Evolutionary conservation across 768 basidiomycete species (phyloP).

Genomic region (Dendrothele bispora): DNA sequence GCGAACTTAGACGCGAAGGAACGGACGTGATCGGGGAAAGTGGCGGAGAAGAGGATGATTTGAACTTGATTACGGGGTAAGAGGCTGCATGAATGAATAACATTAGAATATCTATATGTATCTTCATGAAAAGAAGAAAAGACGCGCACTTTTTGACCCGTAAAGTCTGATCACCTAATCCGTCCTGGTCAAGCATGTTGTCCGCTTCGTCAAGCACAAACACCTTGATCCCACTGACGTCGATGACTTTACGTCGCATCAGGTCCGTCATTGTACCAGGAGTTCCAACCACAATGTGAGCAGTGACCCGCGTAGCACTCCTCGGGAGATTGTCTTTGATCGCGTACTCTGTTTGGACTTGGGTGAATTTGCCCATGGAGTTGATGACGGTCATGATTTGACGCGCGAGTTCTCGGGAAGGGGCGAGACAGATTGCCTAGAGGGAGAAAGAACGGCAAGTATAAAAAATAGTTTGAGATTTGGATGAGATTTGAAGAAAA

Average conservation of each 20-base stretch:
- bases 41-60: constrained; percentile 96
- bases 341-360: constrained; percentile 91
- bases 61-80: constrained; percentile 61
- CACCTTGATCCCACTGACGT: constrained; percentile 79
- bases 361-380: constrained; percentile 93
- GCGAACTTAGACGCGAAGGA: constrained; percentile 92
- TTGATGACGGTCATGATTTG: constrained; percentile 96
- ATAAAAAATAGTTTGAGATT: background rate
- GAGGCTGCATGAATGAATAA: constrained; percentile 40
- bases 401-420: constrained; percentile 93
- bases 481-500: background rate
- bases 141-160: constrained; percentile 84
- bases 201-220: constrained; percentile 98
- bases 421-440: constrained; percentile 95
- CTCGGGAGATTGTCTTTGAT: constrained; percentile 84
- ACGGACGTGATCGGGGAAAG: constrained; percentile 93
- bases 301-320: constrained; percentile 66
- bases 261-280: constrained; percentile 94
- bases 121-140: background rate
- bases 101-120: background rate
- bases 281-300: constrained; percentile 93
- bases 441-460: background rate
- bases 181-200: constrained; percentile 96
- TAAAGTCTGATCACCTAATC: constrained; percentile 90
- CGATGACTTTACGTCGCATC: constrained; percentile 75